Conservation (phyloP, 164 flowering plant species). For the Dillenia turbinata region DNA sequence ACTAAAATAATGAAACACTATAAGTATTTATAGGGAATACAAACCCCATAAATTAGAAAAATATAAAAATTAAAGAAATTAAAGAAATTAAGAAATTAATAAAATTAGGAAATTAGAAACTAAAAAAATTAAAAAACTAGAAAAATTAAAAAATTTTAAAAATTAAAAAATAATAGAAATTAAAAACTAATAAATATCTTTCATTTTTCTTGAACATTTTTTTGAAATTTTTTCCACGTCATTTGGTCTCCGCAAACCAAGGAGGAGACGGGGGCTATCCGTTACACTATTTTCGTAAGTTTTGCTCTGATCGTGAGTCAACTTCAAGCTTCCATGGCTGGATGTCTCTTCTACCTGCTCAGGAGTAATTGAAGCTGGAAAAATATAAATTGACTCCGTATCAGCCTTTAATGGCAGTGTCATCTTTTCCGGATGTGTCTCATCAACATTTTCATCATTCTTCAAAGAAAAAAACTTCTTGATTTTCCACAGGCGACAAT, state of each 20-base stretch:
- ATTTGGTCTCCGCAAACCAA: conserved; percentile 24
- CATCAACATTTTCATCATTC: conserved; percentile 15
- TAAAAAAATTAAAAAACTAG: no score
- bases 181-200: no score
- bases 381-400: conserved; percentile 16
- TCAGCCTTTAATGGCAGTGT: conserved; percentile 17
- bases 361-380: conserved; percentile 19
- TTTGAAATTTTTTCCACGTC: no score
- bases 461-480: conserved; percentile 17
- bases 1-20: no score
- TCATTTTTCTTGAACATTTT: no score
- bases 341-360: conserved; percentile 10
- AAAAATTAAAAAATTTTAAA: no score
- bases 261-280: conserved; percentile 18
- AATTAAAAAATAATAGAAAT: no score
- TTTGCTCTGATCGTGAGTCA: conserved; percentile 40
- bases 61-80: no score
- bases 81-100: no score
- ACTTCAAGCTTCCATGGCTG: conserved; percentile 15
- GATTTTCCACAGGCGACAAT: conserved; percentile 20
- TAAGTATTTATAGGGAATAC: no score
- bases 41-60: no score
- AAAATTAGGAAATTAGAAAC: no score
- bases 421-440: conserved; percentile 14
- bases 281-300: conserved; percentile 48